These are phyloP conservation scores for Onygena corvina DNA, from an alignment of 2,329 filamentous ascomycete species.

Conservation along the genomic window DNA sequence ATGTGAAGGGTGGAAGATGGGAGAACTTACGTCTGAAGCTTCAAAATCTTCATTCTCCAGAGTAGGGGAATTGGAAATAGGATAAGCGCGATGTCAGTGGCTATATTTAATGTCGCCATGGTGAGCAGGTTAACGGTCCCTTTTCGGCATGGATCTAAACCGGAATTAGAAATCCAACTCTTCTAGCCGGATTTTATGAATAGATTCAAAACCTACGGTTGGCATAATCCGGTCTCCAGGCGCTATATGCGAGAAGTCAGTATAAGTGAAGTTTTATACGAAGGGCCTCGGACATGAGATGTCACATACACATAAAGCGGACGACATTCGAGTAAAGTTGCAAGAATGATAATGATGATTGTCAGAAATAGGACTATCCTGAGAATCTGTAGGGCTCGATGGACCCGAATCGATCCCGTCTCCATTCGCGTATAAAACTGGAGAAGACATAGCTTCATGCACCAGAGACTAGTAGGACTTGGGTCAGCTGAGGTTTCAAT, in stretches of 20 bases:
- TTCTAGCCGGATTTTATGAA: neutral
- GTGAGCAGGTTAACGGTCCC: slow-evolving; percentile 13
- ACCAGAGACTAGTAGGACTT: slow-evolving; percentile 14
- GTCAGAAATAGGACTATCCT: slow-evolving; percentile 12
- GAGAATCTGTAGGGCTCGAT: slow-evolving; percentile 13
- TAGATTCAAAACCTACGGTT: slow-evolving; percentile 1
- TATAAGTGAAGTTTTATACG: neutral
- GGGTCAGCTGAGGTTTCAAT: neutral
- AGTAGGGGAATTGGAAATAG: slow-evolving; percentile 16
- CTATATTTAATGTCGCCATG: slow-evolving; percentile 15
- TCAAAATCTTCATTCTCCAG: slow-evolving; percentile 14
- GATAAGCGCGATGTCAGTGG: slow-evolving; percentile 15
- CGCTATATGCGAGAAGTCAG: slow-evolving; percentile 1
- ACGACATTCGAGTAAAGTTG: slow-evolving; percentile 15
- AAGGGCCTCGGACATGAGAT: neutral
- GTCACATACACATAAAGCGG: slow-evolving; percentile 12
- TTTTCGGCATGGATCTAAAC: slow-evolving; percentile 13
- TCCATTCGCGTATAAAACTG: slow-evolving; percentile 15
- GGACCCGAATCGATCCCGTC: slow-evolving; percentile 15
- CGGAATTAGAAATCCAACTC: neutral
- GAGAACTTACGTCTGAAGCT: slow-evolving; percentile 13
- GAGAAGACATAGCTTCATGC: slow-evolving; percentile 15
- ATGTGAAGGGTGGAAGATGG: no score
- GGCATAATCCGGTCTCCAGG: slow-evolving; percentile 4
- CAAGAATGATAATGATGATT: slow-evolving; percentile 11